Percentiles rank a stretch among this genome's conserved stretches.
These are phyloP conservation scores for Colletotrichum sojae DNA, from an alignment of 2,329 filamentous ascomycete genomes.

Conservation along the genomic window DNA sequence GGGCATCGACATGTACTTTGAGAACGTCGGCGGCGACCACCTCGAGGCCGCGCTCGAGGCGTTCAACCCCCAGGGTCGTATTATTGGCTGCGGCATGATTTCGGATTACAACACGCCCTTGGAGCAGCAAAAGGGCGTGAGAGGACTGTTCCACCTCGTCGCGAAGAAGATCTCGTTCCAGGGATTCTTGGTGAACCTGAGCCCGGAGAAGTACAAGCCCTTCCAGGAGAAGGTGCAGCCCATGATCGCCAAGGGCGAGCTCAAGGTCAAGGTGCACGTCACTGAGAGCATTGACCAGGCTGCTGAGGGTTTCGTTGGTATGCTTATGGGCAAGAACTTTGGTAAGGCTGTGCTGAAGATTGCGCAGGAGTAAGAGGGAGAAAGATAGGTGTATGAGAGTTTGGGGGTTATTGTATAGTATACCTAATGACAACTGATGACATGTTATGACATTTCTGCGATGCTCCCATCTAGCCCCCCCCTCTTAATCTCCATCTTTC, in stretches of 20 bases:
- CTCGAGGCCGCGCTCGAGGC: constrained; percentile 60
- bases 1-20: constrained; percentile 79
- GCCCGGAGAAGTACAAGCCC: constrained; percentile 75
- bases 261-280: constrained; percentile 78
- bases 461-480: too few species aligned
- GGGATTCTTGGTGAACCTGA: constrained; percentile 85
- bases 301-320: too few species aligned
- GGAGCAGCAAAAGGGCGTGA: constrained; percentile 74
- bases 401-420: too few species aligned
- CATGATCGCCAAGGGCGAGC: constrained; percentile 82
- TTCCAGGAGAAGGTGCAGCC: constrained; percentile 82
- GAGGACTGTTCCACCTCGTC: constrained; percentile 76
- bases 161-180: constrained; percentile 77
- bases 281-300: constrained; percentile 54
- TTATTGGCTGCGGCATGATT: constrained; percentile 79
- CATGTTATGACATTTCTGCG: too few species aligned
- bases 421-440: too few species aligned
- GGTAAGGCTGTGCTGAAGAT: too few species aligned
- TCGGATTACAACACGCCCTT: constrained; percentile 78
- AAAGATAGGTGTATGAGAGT: too few species aligned
- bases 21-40: constrained; percentile 68
- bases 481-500: too few species aligned
- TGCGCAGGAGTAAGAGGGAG: too few species aligned
- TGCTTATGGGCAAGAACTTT: too few species aligned
- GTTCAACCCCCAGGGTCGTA: constrained; percentile 75